Evolutionary conservation across 352 stramenopile species (phyloP).

Genomic region (Globisporangium apiculatum): DNA sequence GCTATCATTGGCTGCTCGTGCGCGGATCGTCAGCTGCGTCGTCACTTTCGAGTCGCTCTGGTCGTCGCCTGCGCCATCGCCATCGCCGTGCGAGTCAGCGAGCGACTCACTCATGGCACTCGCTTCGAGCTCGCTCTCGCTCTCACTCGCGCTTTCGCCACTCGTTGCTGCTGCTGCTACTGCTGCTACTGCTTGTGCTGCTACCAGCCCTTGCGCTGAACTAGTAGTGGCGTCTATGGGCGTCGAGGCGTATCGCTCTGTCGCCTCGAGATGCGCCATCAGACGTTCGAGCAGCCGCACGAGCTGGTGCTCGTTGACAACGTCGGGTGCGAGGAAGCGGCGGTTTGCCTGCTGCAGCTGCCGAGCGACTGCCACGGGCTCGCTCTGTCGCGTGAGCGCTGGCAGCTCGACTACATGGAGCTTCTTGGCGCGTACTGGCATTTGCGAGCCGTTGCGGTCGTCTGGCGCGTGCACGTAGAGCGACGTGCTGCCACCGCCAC

Average conservation of each 20-base stretch:
- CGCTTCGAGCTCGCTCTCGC: constrained; percentile 27
- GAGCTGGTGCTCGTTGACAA: constrained; percentile 69
- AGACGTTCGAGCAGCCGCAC: constrained; percentile 52
- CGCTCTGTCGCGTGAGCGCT: constrained; percentile 36
- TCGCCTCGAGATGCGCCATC: constrained; percentile 36
- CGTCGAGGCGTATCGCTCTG: constrained; percentile 5
- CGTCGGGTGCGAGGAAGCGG: constrained; percentile 40
- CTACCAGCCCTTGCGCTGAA: not conserved
- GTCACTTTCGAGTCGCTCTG: not conserved
- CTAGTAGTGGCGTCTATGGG: not conserved
- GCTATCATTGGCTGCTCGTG: constrained; percentile 2
- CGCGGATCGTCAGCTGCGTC: not conserved
- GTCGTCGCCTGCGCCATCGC: constrained; percentile 16
- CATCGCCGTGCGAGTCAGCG: constrained; percentile 20
- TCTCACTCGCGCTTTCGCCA: constrained; percentile 12
- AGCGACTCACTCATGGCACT: constrained; percentile 36
- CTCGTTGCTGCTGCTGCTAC: not conserved
- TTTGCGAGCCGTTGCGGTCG: constrained; percentile 5
- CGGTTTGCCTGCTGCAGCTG: constrained; percentile 64
- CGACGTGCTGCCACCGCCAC: constrained; percentile 23
- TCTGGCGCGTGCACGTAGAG: constrained; percentile 49
- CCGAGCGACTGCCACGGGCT: constrained; percentile 31
- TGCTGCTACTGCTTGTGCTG: not conserved
- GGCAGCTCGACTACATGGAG: constrained; percentile 79
- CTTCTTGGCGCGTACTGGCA: constrained; percentile 26